Percentiles rank a stretch among this genome's conserved stretches.
phyloP scores from a whole-genome alignment of 805 yeast species.

The Teunomyces funiuensis region DNA sequence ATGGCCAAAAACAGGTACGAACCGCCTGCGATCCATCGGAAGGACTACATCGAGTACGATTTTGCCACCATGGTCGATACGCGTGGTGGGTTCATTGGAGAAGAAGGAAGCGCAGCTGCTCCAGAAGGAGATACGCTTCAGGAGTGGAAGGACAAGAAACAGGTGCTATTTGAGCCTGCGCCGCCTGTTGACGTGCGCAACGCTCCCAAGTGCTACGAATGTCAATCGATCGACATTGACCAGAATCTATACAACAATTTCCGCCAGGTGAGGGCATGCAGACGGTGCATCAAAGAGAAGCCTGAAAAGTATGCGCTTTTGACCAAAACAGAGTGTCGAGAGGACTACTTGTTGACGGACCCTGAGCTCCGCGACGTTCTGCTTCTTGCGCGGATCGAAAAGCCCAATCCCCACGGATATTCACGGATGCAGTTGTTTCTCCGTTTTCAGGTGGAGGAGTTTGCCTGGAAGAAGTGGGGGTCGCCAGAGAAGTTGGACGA shows the following conservation, averaged over 20 bases:
- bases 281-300: slow-evolving; percentile 62
- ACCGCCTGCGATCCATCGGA: slow-evolving; percentile 46
- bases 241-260: slow-evolving; percentile 68
- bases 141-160: slow-evolving; percentile 51
- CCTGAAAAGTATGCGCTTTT: slow-evolving; percentile 90
- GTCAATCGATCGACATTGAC: slow-evolving; percentile 79
- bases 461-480: slow-evolving; percentile 93
- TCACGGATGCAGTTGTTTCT: slow-evolving; percentile 91
- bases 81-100: slow-evolving; percentile 76
- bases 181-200: slow-evolving; percentile 71
- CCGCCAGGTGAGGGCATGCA: slow-evolving; percentile 69
- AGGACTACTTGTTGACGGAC: slow-evolving; percentile 90
- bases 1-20: slow-evolving; percentile 12
- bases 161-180: slow-evolving; percentile 51
- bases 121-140: slow-evolving; percentile 53
- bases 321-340: slow-evolving; percentile 93
- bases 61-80: slow-evolving; percentile 87
- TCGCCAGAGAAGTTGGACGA: slow-evolving; percentile 81
- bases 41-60: slow-evolving; percentile 81
- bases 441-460: slow-evolving; percentile 90
- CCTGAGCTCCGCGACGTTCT: slow-evolving; percentile 78
- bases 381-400: slow-evolving; percentile 74
- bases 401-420: slow-evolving; percentile 93
- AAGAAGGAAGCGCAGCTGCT: slow-evolving; percentile 36
- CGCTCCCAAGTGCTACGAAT: slow-evolving; percentile 84